Evolutionary conservation across 768 basidiomycete genomes (phyloP).

Genomic region (Naganishia kalamii): DNA sequence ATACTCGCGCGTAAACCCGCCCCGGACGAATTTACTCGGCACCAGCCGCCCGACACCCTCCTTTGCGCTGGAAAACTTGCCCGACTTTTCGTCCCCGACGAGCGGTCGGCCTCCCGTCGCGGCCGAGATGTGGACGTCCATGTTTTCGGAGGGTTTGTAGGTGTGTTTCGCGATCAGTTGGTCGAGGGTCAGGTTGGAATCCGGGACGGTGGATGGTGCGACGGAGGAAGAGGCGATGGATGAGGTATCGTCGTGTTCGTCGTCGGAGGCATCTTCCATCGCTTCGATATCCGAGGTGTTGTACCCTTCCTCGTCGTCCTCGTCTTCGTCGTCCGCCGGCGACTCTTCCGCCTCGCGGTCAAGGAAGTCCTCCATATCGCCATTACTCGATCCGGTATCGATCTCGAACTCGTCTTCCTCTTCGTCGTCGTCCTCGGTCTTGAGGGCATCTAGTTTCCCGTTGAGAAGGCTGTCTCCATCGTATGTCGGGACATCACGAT

Average conservation of each 20-base stretch:
- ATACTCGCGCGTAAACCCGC: constrained; percentile 44
- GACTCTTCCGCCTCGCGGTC: neutral
- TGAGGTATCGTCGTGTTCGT: constrained; percentile 25
- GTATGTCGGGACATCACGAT: neutral
- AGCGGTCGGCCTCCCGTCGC: constrained; percentile 23
- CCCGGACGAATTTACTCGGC: constrained; percentile 39
- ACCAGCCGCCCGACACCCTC: constrained; percentile 37
- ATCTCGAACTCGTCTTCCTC: constrained; percentile 29
- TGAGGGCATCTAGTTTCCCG: constrained; percentile 25
- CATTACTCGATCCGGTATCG: constrained; percentile 21
- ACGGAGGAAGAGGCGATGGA: constrained; percentile 28
- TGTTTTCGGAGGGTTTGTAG: constrained; percentile 34
- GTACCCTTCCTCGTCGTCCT: constrained; percentile 42
- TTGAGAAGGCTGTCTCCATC: neutral
- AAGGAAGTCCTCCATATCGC: constrained; percentile 22
- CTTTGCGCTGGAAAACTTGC: constrained; percentile 38
- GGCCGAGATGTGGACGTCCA: constrained; percentile 9
- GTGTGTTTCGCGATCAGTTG: constrained; percentile 42
- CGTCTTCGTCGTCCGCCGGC: constrained; percentile 28
- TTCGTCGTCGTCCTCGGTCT: constrained; percentile 30
- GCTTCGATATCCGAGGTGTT: constrained; percentile 48
- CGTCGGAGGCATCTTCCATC: constrained; percentile 30
- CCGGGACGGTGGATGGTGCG: constrained; percentile 10
- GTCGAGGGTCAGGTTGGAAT: constrained; percentile 26
- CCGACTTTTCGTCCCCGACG: constrained; percentile 21